These are phyloP conservation scores for Pseudodiploospora longispora DNA, from an alignment of 2,329 filamentous ascomycete species.

Conservation along the genomic window DNA sequence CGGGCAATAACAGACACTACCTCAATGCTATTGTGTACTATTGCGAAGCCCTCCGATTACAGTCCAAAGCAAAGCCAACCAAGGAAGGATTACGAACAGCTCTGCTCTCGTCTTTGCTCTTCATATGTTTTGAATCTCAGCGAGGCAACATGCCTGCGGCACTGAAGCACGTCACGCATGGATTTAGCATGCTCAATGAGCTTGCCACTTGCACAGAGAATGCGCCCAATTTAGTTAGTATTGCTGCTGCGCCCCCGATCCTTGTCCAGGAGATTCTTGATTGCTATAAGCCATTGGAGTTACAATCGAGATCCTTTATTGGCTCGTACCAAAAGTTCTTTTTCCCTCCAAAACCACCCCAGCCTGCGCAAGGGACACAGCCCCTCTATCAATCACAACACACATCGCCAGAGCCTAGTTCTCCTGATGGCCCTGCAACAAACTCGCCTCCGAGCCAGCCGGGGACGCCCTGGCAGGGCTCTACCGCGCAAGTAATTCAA, in stretches of 20 bases:
- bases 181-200: constrained; percentile 33
- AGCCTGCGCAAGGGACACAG: background rate
- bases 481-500: background rate
- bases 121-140: constrained; percentile 34
- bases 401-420: constrained; percentile 9
- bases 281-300: constrained; percentile 30
- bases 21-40: constrained; percentile 33
- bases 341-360: constrained; percentile 14
- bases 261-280: constrained; percentile 31
- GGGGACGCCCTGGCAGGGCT: constrained; percentile 2
- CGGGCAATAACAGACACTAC: constrained; percentile 27
- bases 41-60: constrained; percentile 32
- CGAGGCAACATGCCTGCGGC: constrained; percentile 31
- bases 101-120: constrained; percentile 30
- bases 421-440: constrained; percentile 19
- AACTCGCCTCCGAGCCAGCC: constrained; percentile 13
- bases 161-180: constrained; percentile 32
- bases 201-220: constrained; percentile 27
- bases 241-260: constrained; percentile 27
- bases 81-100: constrained; percentile 30
- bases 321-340: constrained; percentile 29
- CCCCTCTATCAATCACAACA: background rate
- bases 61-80: constrained; percentile 27
- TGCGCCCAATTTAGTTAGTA: constrained; percentile 27
- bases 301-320: constrained; percentile 32